phyloP scores from a whole-genome alignment of 2,329 filamentous ascomycete species.

The Aaosphaeria pasadenensis region DNA sequence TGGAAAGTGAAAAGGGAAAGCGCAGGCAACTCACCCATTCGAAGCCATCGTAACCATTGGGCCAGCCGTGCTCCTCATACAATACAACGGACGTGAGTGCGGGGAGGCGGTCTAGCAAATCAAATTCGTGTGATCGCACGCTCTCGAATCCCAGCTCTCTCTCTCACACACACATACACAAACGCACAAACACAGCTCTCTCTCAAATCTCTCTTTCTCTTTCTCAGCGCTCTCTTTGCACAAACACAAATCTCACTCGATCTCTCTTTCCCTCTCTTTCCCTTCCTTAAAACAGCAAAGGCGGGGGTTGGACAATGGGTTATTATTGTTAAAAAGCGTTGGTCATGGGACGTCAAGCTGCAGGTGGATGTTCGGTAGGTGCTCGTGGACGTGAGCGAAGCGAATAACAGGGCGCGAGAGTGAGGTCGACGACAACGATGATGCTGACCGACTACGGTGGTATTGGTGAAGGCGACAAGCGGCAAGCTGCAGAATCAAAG shows the following conservation, averaged over 20 bases:
- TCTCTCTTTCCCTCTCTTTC: too few relatives aligned
- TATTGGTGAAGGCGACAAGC: background rate
- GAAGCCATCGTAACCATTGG: conserved; percentile 45
- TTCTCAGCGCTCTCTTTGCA: too few relatives aligned
- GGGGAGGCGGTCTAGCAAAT: conserved; percentile 15
- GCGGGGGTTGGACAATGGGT: conserved; percentile 4
- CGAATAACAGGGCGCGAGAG: background rate
- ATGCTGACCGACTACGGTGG: background rate
- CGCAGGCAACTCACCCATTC: conserved; percentile 39
- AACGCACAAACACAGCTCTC: too few relatives aligned
- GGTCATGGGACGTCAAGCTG: conserved; percentile 18
- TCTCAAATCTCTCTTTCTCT: too few relatives aligned
- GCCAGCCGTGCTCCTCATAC: conserved; percentile 20
- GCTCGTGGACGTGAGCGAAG: background rate
- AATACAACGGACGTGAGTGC: conserved; percentile 13
- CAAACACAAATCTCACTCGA: too few relatives aligned
- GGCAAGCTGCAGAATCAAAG: background rate
- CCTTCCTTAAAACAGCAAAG: background rate
- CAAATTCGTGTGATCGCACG: background rate
- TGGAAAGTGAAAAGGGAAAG: conserved; percentile 6
- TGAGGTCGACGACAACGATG: background rate
- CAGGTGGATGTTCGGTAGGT: background rate
- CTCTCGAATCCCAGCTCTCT: too few relatives aligned
- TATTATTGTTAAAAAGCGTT: conserved; percentile 4
- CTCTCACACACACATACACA: too few relatives aligned